phyloP scores from a whole-genome alignment of 2,329 filamentous ascomycete genomes.

The Botrytis pseudocinerea region DNA sequence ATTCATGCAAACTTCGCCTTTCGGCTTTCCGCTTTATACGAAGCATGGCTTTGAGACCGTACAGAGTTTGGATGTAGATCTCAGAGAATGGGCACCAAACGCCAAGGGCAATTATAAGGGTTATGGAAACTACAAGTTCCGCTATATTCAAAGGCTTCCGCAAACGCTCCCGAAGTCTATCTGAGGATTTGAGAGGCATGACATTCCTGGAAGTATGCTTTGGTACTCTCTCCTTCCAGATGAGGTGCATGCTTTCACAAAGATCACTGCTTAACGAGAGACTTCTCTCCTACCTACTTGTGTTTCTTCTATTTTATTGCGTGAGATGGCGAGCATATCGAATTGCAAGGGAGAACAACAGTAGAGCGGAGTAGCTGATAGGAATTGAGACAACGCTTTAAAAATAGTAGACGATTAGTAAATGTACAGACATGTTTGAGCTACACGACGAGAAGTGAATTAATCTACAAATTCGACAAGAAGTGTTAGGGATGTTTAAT shows the following conservation, averaged over 20 bases:
- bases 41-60: slow-evolving; percentile 21
- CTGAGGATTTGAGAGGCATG: background rate
- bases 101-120: slow-evolving; percentile 16
- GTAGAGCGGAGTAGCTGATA: background rate
- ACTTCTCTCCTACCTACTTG: background rate
- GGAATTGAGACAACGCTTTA: background rate
- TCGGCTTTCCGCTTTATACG: slow-evolving; percentile 11
- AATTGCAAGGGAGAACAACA: background rate
- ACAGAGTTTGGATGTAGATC: slow-evolving; percentile 19
- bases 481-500: background rate
- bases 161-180: background rate
- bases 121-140: slow-evolving; percentile 15
- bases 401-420: background rate
- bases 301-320: background rate
- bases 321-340: background rate
- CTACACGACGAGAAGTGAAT: background rate
- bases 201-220: background rate
- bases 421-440: background rate
- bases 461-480: background rate
- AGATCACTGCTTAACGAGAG: background rate
- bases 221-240: no score
- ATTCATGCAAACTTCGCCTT: slow-evolving; percentile 17
- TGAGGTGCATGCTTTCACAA: background rate
- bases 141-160: slow-evolving; percentile 18
- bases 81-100: slow-evolving; percentile 17